Percentiles rank a stretch among this genome's conserved stretches.
Conservation (phyloP, 1,139 yeast species). For the Blastobotrys raffinosifermentans region DNA sequence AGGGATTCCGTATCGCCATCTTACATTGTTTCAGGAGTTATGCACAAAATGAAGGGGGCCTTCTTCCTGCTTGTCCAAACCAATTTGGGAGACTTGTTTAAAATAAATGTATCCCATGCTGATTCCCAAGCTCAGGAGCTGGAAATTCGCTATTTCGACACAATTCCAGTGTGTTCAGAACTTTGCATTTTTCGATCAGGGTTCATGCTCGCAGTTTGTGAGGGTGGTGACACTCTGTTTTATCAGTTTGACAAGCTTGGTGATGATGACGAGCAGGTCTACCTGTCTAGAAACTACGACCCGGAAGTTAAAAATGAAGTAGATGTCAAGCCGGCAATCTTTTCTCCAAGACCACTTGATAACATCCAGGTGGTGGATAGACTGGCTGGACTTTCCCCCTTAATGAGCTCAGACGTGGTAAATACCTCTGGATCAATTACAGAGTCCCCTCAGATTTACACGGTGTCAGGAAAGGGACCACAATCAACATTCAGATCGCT, state of each 20-base stretch:
- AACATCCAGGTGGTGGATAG: constrained; percentile 58
- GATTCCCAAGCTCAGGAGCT: constrained; percentile 35
- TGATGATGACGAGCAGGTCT: constrained; percentile 37
- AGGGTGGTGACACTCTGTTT: constrained; percentile 54
- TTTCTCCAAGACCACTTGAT: constrained; percentile 34
- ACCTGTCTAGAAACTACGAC: not conserved
- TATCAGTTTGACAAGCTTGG: constrained; percentile 80
- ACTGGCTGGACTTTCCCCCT: constrained; percentile 52
- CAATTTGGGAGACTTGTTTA: constrained; percentile 71
- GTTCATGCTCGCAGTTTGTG: constrained; percentile 61
- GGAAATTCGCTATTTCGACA: constrained; percentile 65
- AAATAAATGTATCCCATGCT: constrained; percentile 47
- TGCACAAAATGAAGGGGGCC: constrained; percentile 41
- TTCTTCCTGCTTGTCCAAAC: constrained; percentile 74
- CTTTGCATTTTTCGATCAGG: constrained; percentile 69
- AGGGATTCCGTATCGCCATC: constrained; percentile 17
- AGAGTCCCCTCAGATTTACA: constrained; percentile 35
- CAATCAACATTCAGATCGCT: constrained; percentile 46
- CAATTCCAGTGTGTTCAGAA: constrained; percentile 53
- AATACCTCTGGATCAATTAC: constrained; percentile 26
- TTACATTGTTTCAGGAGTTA: constrained; percentile 49
- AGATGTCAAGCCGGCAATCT: constrained; percentile 3
- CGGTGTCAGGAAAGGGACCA: constrained; percentile 38
- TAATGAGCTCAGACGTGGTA: constrained; percentile 45
- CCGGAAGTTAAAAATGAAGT: constrained; percentile 1